phyloP scores from a whole-genome alignment of 1,139 yeast species.

The Yamadazyma trypodendri region DNA sequence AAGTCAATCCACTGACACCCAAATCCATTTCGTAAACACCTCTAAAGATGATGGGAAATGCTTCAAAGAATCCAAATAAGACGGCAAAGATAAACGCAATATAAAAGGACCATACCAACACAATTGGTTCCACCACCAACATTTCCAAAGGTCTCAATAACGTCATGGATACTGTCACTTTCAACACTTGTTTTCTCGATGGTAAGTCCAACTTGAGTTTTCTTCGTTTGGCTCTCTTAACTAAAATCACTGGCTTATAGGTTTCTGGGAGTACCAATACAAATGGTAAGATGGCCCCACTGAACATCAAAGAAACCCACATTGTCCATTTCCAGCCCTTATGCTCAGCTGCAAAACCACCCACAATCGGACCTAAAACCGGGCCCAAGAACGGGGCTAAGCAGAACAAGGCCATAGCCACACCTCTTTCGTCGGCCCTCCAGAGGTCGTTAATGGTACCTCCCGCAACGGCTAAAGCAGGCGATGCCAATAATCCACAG shows the following conservation, averaged over 20 bases:
- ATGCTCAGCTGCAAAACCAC: constrained; percentile 70
- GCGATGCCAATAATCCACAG: constrained; percentile 78
- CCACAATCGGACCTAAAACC: constrained; percentile 77
- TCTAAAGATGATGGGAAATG: constrained; percentile 69
- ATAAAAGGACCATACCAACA: constrained; percentile 61
- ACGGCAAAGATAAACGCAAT: constrained; percentile 75
- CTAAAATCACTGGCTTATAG: constrained; percentile 60
- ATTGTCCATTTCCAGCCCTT: constrained; percentile 76
- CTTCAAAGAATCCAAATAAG: constrained; percentile 74
- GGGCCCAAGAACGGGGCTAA: constrained; percentile 79
- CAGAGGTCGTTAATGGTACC: constrained; percentile 81
- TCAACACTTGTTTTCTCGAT: constrained; percentile 9
- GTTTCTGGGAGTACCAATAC: constrained; percentile 66
- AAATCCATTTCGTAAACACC: constrained; percentile 57
- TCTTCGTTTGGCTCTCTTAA: constrained; percentile 56
- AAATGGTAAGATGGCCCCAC: constrained; percentile 63
- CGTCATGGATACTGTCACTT: constrained; percentile 28
- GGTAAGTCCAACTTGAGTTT: constrained; percentile 47
- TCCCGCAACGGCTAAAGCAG: constrained; percentile 84
- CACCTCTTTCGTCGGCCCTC: constrained; percentile 52
- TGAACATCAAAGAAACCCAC: constrained; percentile 75
- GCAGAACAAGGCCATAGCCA: constrained; percentile 71
- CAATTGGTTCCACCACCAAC: constrained; percentile 70
- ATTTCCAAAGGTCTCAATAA: constrained; percentile 62
- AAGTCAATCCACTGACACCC: constrained; percentile 67